These are phyloP conservation scores for Amaranthus palmeri DNA, from an alignment of 148 eudicot genomes.

Conservation along the genomic window DNA sequence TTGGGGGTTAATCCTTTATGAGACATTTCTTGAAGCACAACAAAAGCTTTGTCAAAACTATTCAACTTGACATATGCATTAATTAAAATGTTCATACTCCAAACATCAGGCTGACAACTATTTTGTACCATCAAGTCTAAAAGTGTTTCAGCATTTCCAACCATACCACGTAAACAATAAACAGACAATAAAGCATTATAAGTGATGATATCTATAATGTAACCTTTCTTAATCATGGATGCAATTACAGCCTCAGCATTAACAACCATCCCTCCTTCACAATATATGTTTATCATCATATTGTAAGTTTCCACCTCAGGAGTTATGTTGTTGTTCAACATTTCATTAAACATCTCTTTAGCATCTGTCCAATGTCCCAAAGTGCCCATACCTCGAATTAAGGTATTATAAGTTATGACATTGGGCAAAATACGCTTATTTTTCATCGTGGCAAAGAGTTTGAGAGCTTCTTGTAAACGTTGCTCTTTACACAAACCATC, in stretches of 20 bases:
- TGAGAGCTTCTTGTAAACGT: not conserved
- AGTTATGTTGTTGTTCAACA: too few relatives aligned
- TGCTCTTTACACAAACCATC: too few relatives aligned
- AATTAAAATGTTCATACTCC: slow-evolving; percentile 4
- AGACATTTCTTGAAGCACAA: slow-evolving; percentile 17
- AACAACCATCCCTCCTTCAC: too few relatives aligned
- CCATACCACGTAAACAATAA: not conserved
- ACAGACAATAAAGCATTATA: slow-evolving; percentile 10
- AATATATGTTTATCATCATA: too few relatives aligned
- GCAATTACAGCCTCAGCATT: too few relatives aligned
- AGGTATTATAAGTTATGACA: not conserved
- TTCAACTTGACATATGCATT: slow-evolving; percentile 18
- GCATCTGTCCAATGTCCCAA: too few relatives aligned
- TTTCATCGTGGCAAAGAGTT: slow-evolving; percentile 14
- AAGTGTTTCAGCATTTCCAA: not conserved
- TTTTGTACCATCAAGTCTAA: not conserved
- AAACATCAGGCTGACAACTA: not conserved
- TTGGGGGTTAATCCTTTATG: slow-evolving; percentile 16
- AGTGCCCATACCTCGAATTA: too few relatives aligned
- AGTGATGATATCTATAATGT: not conserved
- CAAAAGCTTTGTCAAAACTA: slow-evolving; percentile 20
- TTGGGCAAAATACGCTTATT: slow-evolving; percentile 3
- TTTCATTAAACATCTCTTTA: too few relatives aligned
- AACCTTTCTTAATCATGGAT: too few relatives aligned
- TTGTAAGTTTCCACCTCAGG: too few relatives aligned